phyloP scores from a whole-genome alignment of 2,329 filamentous ascomycete genomes.

The Colletotrichum camelliae region DNA sequence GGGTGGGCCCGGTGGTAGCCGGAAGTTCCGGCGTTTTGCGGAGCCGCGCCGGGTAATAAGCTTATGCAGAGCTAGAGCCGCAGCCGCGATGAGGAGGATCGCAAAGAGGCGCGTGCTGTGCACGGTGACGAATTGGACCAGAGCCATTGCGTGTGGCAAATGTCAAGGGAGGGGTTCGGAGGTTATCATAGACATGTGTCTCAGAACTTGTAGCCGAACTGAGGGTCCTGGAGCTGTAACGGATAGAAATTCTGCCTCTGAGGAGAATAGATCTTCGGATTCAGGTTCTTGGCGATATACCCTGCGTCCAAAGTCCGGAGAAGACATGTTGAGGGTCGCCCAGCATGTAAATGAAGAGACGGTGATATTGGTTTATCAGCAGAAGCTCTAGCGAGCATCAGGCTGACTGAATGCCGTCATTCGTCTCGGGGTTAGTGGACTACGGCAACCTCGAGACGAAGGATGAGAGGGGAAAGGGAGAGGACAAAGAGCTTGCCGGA shows the following conservation, averaged over 20 bases:
- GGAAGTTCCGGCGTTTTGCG: not conserved
- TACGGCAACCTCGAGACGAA: not conserved
- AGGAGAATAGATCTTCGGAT: not conserved
- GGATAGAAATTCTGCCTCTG: not conserved
- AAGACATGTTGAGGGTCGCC: not conserved
- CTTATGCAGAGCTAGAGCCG: not conserved
- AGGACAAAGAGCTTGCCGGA: not conserved
- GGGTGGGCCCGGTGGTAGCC: constrained; percentile 37
- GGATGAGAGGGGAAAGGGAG: not conserved
- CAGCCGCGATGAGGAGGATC: constrained; percentile 4
- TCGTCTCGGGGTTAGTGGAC: not conserved
- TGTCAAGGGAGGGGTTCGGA: not conserved
- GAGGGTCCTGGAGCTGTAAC: not conserved
- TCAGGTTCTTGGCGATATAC: not conserved
- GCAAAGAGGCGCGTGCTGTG: not conserved
- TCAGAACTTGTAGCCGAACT: not conserved
- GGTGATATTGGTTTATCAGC: not conserved
- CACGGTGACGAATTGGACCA: not conserved
- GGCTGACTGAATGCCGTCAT: not conserved
- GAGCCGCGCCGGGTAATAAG: not conserved
- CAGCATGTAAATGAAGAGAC: not conserved
- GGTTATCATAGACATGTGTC: not conserved
- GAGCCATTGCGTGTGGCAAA: not conserved
- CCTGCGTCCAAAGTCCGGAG: not conserved
- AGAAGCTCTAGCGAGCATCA: not conserved